Percentiles rank a stretch among this genome's conserved stretches.
These are phyloP conservation scores for Papilionanthe hybrid DNA, from an alignment of 116 monocot species.

Conservation along the genomic window DNA sequence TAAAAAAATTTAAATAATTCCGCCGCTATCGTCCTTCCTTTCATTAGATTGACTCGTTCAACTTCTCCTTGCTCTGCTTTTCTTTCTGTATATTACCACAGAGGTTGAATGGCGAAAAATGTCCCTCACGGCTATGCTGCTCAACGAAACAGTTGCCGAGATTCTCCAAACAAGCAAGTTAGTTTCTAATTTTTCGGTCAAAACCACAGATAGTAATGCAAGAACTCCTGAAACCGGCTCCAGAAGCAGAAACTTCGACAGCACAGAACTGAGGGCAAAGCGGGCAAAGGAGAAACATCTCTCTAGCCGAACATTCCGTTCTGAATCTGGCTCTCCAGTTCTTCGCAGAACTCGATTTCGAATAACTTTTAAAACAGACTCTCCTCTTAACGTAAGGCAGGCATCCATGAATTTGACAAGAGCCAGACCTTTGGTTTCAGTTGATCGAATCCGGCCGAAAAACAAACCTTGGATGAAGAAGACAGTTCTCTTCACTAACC, in stretches of 20 bases:
- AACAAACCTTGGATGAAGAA: slow-evolving; percentile 59
- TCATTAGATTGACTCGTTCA: not conserved
- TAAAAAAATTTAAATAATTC: not conserved
- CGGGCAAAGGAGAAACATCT: slow-evolving; percentile 63
- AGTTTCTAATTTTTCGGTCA: slow-evolving; percentile 2
- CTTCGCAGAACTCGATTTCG: slow-evolving; percentile 41
- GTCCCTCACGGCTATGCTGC: slow-evolving; percentile 74
- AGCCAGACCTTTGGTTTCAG: slow-evolving; percentile 21
- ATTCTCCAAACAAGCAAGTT: slow-evolving; percentile 62
- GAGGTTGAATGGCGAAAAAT: slow-evolving; percentile 58
- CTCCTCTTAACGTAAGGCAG: slow-evolving; percentile 30
- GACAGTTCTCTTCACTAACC: slow-evolving; percentile 74
- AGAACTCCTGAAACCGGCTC: slow-evolving; percentile 45
- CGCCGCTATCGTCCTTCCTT: not conserved
- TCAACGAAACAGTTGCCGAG: slow-evolving; percentile 72
- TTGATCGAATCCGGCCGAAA: slow-evolving; percentile 41
- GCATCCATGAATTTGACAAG: not conserved
- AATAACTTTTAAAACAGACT: slow-evolving; percentile 68
- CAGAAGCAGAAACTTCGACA: slow-evolving; percentile 8
- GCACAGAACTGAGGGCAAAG: slow-evolving; percentile 31
- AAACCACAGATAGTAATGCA: slow-evolving; percentile 16
- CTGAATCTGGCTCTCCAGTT: slow-evolving; percentile 22
- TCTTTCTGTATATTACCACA: not conserved
- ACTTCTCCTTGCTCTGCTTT: no score
- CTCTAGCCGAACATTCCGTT: not conserved